Percentiles rank a stretch among this genome's conserved stretches.
phyloP scores from a whole-genome alignment of 306 rosid genomes.

The barrel medic (Medicago truncatula) region MtrunA17r5.0-ANR NC_053045.1:3195501-3196000 shows the following conservation, averaged over 20 bases:
- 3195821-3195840: conserved; percentile 9
- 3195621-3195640: conserved; percentile 2
- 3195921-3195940: conserved; percentile 40
- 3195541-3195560: no score
- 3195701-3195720: not conserved
- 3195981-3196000: conserved; percentile 98
- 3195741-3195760: not conserved
- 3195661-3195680: conserved; percentile 1
- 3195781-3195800: not conserved
- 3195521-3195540: no score
- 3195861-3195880: conserved; percentile 11
- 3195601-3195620: no score
- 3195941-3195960: conserved; percentile 26
- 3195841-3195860: not conserved
- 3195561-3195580: no score
- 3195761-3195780: not conserved
- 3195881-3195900: conserved; percentile 22
- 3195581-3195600: no score
- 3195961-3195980: conserved; percentile 91
- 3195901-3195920: conserved; percentile 16
- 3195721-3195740: not conserved
- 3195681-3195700: not conserved
- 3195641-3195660: not conserved
- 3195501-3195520: no score
- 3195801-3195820: not conserved